Evolutionary conservation across 2,329 filamentous ascomycete genomes (phyloP).

Genomic region (Diaporthe sp.): DNA sequence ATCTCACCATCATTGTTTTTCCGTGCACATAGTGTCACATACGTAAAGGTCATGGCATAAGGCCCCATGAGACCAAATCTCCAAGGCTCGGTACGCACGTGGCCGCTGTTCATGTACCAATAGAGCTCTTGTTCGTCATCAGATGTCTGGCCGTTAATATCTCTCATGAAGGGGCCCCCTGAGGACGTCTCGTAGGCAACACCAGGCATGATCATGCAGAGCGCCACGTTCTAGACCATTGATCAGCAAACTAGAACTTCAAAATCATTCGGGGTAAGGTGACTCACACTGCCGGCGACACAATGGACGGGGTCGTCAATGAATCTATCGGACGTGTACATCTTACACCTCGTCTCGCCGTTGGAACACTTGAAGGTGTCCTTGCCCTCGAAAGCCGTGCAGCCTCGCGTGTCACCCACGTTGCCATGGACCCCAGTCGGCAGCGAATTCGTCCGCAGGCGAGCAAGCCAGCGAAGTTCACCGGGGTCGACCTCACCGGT

Average conservation of each 20-base stretch:
- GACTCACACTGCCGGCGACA: conserved; percentile 57
- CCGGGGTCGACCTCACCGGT: conserved; percentile 65
- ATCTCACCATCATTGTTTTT: too few relatives aligned
- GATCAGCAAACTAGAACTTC: conserved; percentile 37
- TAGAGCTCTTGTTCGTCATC: conserved; percentile 68
- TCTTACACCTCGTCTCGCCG: conserved; percentile 74
- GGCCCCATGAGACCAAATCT: conserved; percentile 74
- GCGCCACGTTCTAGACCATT: conserved; percentile 54
- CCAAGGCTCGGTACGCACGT: conserved; percentile 70
- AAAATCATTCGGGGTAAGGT: not conserved
- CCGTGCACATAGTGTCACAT: not conserved
- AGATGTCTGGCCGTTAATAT: conserved; percentile 74
- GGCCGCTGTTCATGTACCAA: conserved; percentile 76
- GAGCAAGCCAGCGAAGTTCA: conserved; percentile 73
- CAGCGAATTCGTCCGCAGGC: conserved; percentile 62
- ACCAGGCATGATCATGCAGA: conserved; percentile 68
- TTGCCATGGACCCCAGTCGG: conserved; percentile 51
- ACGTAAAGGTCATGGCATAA: conserved; percentile 54
- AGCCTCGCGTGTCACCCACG: conserved; percentile 65
- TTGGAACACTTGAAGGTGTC: conserved; percentile 66
- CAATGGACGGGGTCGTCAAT: conserved; percentile 76
- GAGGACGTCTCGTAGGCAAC: conserved; percentile 65
- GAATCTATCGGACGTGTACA: conserved; percentile 76
- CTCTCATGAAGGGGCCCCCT: conserved; percentile 74
- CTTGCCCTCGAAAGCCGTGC: conserved; percentile 65